A percentile compares a stretch with the other conserved stretches of the same genome.
Conservation (phyloP, 768 basidiomycete genomes). For the Boletus tylopilopsis region DNA sequence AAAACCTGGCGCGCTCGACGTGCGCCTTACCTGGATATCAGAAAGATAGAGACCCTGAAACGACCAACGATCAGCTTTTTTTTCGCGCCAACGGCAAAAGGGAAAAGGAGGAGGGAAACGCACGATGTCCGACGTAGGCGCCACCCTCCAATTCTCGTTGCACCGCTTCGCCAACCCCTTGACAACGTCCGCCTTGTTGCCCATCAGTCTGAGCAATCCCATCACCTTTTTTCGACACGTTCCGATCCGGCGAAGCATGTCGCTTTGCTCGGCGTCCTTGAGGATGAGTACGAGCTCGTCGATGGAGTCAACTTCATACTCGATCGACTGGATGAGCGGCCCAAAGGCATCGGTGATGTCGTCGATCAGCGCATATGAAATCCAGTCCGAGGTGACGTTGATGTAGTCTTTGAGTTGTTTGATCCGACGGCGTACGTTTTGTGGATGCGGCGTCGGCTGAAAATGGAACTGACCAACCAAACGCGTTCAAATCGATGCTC, state of each 20-base stretch:
- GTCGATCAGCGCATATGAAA: constrained; percentile 98
- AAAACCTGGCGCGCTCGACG: too few species aligned
- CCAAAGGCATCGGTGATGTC: constrained; percentile 99
- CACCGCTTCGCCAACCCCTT: constrained; percentile 97
- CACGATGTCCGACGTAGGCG: constrained; percentile 96
- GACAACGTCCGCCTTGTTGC: constrained; percentile 99
- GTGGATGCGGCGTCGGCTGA: constrained; percentile 93
- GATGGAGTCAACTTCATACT: constrained; percentile 98
- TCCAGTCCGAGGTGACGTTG: constrained; percentile 98
- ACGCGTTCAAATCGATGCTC: neutral
- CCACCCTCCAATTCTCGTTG: constrained; percentile 98
- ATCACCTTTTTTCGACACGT: constrained; percentile 99
- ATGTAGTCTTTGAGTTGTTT: constrained; percentile 99
- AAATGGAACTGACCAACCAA: constrained; percentile 82
- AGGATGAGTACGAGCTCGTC: constrained; percentile 97
- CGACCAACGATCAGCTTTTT: neutral
- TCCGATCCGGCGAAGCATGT: constrained; percentile 96
- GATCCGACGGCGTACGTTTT: constrained; percentile 95
- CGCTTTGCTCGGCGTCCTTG: constrained; percentile 71
- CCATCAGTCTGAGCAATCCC: constrained; percentile 95
- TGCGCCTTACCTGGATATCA: constrained; percentile 78
- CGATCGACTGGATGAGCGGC: constrained; percentile 96
- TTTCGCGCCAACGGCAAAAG: neutral
- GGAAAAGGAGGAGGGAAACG: constrained; percentile 20
- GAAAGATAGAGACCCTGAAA: constrained; percentile 87